Base-by-base conservation (phyloP, 106 monocot species). In the Iris macrosiphon region DNA sequence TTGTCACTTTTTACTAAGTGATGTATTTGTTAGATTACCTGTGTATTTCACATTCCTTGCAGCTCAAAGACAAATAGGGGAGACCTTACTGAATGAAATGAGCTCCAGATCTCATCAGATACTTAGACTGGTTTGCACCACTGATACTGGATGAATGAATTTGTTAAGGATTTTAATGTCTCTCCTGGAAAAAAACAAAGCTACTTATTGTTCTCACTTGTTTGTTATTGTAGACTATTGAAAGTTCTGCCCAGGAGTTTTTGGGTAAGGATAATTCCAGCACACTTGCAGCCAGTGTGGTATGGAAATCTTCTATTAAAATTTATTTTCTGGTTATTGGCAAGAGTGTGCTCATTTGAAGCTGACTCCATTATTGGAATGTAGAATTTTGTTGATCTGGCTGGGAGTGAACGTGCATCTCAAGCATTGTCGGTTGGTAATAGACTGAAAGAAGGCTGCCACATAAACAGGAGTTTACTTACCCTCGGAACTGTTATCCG, bases 91-190 rank as follows among this genome's bases (percentile, higher is more conserved):
- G 38, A 99, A 99, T 63, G 91, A 99, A 72, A 72, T 70, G 45
- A 99, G 98, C 59, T 99, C 98, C 33, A 75, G 98, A 81, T 99
- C 98, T 50, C 98, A 99, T 81, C 98, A 99, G 60, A 91, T 99
- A 45, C 77, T 99, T 39, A 80, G 79, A 81, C 61, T 99, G 87
- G 98, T 99, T 71, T 37, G 72, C 49, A 45, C n/a, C 20, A 63
- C n/a, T n/a, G n/a, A n/a, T 65, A 27, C 68, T 6, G 5, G 24
- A 42, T 34, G 14, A 22, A 43, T 26, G 26, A 59, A 16, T 22
- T 28, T 12, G 23, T 2, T 47, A 25, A 13, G 22, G 8, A 57
- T 57, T 28, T 35, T 37, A 8, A n/a, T n/a, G n/a, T n/a, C n/a
- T n/a, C n/a, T 61, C 28, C 35, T 35, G 11, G 4, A 39, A 11